A percentile compares a stretch with the other conserved stretches of the same genome.
Evolutionary conservation across 2,329 filamentous ascomycete genomes (phyloP).

Genomic region (Arthrobotrys iridis): DNA sequence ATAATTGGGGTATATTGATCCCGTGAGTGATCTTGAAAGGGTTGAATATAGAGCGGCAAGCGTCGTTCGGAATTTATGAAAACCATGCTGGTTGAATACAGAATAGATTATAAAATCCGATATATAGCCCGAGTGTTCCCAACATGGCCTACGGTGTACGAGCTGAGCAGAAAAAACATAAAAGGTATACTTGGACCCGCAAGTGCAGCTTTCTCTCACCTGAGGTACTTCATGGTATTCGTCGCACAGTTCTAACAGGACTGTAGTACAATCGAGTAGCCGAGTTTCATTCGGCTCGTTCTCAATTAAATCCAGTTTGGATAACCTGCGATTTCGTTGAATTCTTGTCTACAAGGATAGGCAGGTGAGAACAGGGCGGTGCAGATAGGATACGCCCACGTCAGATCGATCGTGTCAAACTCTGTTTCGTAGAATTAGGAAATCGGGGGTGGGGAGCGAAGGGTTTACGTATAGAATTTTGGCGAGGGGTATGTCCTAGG

Average conservation of each 20-base stretch:
- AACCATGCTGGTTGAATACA: not conserved
- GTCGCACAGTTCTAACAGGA: conserved; percentile 46
- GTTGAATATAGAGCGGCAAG: not conserved
- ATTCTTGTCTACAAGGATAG: not conserved
- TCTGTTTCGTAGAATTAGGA: conserved; percentile 35
- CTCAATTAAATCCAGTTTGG: conserved; percentile 2
- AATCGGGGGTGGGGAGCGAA: not conserved
- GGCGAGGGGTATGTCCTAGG: not conserved
- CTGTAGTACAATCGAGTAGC: conserved; percentile 28
- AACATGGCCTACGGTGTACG: conserved; percentile 18
- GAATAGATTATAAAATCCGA: conserved; percentile 3
- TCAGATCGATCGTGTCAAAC: conserved; percentile 43
- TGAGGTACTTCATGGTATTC: conserved; percentile 1
- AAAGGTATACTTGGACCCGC: conserved; percentile 13
- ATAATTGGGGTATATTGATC: no score
- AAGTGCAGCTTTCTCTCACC: not conserved
- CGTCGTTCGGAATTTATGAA: conserved; percentile 8
- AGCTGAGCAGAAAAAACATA: conserved; percentile 27
- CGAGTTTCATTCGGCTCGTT: conserved; percentile 6
- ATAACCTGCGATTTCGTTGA: not conserved
- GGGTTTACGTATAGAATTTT: not conserved
- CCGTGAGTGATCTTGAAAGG: not conserved
- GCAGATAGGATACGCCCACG: conserved; percentile 17
- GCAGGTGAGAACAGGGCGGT: conserved; percentile 1
- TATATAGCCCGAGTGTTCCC: not conserved